phyloP scores from a whole-genome alignment of 345 rosid genomes.

The Psidium friedrichsthalianum region DNA sequence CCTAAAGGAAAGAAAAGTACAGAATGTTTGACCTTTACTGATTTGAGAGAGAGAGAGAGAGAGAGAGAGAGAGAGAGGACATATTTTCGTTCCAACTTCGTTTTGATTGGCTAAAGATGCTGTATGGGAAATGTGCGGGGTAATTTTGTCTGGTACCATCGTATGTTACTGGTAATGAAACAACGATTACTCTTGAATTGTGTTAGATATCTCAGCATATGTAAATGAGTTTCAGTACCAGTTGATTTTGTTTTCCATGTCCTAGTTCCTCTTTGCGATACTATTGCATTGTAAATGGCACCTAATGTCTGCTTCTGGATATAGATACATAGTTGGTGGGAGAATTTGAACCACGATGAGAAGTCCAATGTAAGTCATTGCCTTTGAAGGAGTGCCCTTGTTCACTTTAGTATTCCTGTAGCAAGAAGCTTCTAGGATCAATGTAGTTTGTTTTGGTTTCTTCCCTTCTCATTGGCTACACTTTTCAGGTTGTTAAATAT shows the following conservation, averaged over 20 bases:
- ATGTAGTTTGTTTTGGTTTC: not conserved
- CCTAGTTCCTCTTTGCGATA: not conserved
- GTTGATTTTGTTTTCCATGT: not conserved
- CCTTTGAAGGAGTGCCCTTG: not conserved
- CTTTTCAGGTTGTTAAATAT: conserved; percentile 50
- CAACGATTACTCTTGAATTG: not conserved
- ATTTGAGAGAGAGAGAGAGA: not conserved
- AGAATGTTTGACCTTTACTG: not conserved
- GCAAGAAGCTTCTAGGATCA: not conserved
- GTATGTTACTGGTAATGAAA: not conserved
- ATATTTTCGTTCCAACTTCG: not conserved
- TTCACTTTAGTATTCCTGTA: not conserved
- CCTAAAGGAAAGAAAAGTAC: not conserved
- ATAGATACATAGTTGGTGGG: conserved; percentile 91
- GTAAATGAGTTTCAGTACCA: not conserved
- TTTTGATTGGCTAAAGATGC: not conserved
- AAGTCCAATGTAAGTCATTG: conserved; percentile 50
- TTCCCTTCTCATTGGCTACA: not conserved
- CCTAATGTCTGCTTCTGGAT: not conserved
- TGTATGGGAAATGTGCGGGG: not conserved
- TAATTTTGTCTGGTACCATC: not conserved
- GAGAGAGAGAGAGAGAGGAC: not conserved
- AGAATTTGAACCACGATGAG: conserved; percentile 40
- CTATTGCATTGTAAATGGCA: not conserved
- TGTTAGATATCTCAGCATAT: not conserved